Evolutionary conservation across 768 basidiomycete genomes (phyloP).

Genomic region (Myochromella boudieri): DNA sequence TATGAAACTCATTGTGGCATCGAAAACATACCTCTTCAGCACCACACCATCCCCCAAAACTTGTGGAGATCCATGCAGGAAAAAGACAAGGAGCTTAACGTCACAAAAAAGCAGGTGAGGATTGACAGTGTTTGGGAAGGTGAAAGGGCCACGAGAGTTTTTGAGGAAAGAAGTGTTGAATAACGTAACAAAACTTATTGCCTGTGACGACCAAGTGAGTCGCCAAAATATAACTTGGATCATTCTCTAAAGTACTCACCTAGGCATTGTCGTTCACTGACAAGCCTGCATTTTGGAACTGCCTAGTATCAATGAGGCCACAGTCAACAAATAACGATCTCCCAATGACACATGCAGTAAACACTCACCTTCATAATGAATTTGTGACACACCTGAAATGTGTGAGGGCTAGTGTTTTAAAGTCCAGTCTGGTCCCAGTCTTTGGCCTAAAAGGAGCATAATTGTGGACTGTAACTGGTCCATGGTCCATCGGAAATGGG

Average conservation of each 20-base stretch:
- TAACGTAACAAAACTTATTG: slow-evolving; percentile 9
- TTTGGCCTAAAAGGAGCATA: too few relatives aligned
- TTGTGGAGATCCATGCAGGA: neutral
- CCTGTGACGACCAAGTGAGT: too few relatives aligned
- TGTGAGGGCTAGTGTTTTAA: too few relatives aligned
- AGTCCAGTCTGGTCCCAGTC: too few relatives aligned
- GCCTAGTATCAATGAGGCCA: slow-evolving; percentile 9
- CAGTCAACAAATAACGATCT: slow-evolving; percentile 6
- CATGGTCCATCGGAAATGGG: too few relatives aligned
- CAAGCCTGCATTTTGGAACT: slow-evolving; percentile 10
- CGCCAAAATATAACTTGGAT: too few relatives aligned
- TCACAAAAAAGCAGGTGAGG: neutral
- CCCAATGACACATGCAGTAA: slow-evolving; percentile 13
- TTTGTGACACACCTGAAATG: slow-evolving; percentile 9
- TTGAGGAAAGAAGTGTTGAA: slow-evolving; percentile 6
- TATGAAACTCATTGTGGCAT: neutral
- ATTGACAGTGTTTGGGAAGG: slow-evolving; percentile 1
- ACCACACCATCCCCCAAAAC: neutral
- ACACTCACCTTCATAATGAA: slow-evolving; percentile 18
- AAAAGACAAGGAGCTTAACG: neutral
- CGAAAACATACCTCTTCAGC: neutral
- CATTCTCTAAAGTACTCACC: too few relatives aligned
- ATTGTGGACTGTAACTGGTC: too few relatives aligned
- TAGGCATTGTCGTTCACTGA: slow-evolving; percentile 7
- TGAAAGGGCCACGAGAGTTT: slow-evolving; percentile 10